Percentiles rank a stretch among this genome's conserved stretches.
These are phyloP conservation scores for Xylaria longipes DNA, from an alignment of 495 filamentous ascomycete genomes.

Conservation along the genomic window DNA sequence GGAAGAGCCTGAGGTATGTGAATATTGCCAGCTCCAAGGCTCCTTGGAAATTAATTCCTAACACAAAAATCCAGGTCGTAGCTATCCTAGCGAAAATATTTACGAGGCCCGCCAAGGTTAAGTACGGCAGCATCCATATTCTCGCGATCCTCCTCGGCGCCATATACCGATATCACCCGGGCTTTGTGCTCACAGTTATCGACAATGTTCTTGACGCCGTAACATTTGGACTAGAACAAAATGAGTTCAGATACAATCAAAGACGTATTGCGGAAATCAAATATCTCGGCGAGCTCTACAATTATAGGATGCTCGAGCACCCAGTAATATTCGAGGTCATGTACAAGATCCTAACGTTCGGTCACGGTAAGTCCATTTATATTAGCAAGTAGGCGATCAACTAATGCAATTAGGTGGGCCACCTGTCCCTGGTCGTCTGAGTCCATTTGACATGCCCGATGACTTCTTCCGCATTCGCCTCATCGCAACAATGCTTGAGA, in stretches of 20 bases:
- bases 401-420: conserved; percentile 67
- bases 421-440: conserved; percentile 76
- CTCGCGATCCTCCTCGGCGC: conserved; percentile 90
- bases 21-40: not conserved
- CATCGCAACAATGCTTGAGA: conserved; percentile 88
- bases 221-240: conserved; percentile 86
- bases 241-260: conserved; percentile 98
- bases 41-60: conserved; percentile 8
- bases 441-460: conserved; percentile 82
- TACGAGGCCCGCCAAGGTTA: conserved; percentile 94
- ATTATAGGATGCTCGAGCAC: conserved; percentile 96
- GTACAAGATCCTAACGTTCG: conserved; percentile 92
- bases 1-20: conserved; percentile 84
- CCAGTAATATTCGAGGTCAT: conserved; percentile 94
- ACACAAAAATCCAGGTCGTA: conserved; percentile 63
- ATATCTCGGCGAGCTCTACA: conserved; percentile 96
- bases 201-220: conserved; percentile 91
- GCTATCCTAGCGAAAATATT: conserved; percentile 88
- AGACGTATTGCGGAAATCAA: conserved; percentile 94
- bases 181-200: conserved; percentile 85
- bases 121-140: conserved; percentile 95
- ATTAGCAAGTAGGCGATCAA: not conserved
- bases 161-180: conserved; percentile 87
- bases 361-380: conserved; percentile 65
- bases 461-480: conserved; percentile 95